Percentiles rank a stretch among this genome's conserved stretches.
Evolutionary conservation across 352 stramenopile species (phyloP).

Genomic region (Phytophthora fragariae): DNA sequence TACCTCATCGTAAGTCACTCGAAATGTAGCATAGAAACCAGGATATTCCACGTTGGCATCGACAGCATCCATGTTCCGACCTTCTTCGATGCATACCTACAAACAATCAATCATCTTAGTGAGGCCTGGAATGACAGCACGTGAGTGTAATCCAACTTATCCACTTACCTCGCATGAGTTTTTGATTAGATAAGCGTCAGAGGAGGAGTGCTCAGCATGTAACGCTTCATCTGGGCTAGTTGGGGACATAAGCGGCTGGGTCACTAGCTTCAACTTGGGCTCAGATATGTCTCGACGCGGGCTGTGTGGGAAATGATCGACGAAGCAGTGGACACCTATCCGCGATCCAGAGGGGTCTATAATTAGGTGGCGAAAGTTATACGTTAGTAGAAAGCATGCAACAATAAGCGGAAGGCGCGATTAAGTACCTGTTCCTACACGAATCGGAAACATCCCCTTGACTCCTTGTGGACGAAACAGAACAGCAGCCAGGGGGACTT

Average conservation of each 20-base stretch:
- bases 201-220: neutral
- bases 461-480: conserved; percentile 51
- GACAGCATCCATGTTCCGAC: conserved; percentile 12
- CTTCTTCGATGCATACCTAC: conserved; percentile 31
- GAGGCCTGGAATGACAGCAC: neutral
- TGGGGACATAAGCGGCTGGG: conserved; percentile 11
- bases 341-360: conserved; percentile 1
- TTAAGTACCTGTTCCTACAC: conserved; percentile 35
- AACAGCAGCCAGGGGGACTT: conserved; percentile 44
- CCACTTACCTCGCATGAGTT: conserved; percentile 19
- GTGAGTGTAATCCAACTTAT: neutral
- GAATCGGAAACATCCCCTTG: conserved; percentile 51
- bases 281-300: neutral
- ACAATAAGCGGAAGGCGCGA: neutral
- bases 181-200: neutral
- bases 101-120: neutral
- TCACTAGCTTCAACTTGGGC: neutral
- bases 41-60: neutral
- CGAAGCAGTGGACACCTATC: conserved; percentile 16
- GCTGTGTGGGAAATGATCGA: conserved; percentile 8
- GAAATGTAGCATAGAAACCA: conserved; percentile 6
- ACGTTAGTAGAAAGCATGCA: neutral
- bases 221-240: conserved; percentile 27
- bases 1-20: neutral
- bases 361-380: neutral